phyloP scores from a whole-genome alignment of 345 rosid species.

The Populus euphratica region DNA sequence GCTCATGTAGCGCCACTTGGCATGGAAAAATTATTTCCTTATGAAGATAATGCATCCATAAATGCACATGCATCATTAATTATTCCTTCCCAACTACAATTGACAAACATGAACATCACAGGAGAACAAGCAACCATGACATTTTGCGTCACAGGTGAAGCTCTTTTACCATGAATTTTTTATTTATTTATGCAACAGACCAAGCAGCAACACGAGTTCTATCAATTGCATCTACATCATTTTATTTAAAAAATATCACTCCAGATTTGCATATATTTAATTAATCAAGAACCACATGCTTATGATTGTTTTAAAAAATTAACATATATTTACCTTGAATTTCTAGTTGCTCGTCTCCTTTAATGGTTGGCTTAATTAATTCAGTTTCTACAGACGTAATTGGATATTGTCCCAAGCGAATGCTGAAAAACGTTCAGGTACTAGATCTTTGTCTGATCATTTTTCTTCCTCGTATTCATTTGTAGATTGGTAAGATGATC shows the following conservation, averaged over 20 bases:
- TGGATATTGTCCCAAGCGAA: background rate
- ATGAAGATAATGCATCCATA: background rate
- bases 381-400: background rate
- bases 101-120: background rate
- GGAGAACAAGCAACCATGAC: background rate
- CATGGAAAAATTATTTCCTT: background rate
- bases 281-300: no score
- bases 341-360: background rate
- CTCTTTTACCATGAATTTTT: conserved; percentile 3
- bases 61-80: background rate
- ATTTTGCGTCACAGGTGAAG: background rate
- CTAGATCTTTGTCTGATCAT: background rate
- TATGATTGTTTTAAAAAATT: no score
- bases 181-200: background rate
- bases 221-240: background rate
- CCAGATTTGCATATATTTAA: no score
- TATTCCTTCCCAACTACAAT: background rate
- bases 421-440: background rate
- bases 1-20: no score
- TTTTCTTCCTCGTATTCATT: no score
- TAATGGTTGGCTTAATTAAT: background rate
- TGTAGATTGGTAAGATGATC: background rate
- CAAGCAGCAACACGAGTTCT: background rate
- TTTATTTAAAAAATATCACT: no score
- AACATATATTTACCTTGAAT: background rate